These are phyloP conservation scores for Pleurotus giganteus DNA, from an alignment of 768 basidiomycete species.

Conservation along the genomic window DNA sequence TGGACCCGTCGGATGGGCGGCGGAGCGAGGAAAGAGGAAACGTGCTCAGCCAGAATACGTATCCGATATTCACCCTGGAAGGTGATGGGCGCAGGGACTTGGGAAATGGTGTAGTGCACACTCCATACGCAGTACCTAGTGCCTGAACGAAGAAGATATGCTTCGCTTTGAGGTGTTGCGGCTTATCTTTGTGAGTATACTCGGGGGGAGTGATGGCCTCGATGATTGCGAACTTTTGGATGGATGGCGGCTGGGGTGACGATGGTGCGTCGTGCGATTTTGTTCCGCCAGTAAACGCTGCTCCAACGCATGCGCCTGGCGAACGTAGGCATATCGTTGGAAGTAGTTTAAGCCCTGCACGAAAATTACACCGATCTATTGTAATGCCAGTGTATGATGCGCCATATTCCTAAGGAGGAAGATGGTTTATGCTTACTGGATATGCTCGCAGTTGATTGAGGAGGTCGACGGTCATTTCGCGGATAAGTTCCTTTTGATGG, in stretches of 20 bases:
- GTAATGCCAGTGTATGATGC: constrained; percentile 10
- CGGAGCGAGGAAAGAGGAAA: not conserved
- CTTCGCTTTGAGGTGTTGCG: not conserved
- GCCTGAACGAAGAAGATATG: not conserved
- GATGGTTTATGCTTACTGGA: constrained; percentile 52
- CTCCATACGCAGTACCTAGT: not conserved
- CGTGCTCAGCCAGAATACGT: not conserved
- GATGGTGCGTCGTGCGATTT: constrained; percentile 22
- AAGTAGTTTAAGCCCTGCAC: constrained; percentile 82
- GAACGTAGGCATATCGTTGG: constrained; percentile 82
- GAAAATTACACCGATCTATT: constrained; percentile 76
- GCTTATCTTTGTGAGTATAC: not conserved
- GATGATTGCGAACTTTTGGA: constrained; percentile 13
- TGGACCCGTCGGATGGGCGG: not conserved
- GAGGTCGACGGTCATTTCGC: constrained; percentile 78
- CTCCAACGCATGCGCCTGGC: constrained; percentile 72
- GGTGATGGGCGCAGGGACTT: no score
- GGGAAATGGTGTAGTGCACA: no score
- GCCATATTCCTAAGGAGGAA: constrained; percentile 12
- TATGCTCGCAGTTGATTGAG: constrained; percentile 75
- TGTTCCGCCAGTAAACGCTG: constrained; percentile 27
- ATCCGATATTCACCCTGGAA: not conserved
- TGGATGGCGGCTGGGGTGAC: constrained; percentile 16
- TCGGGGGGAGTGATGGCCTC: constrained; percentile 10
- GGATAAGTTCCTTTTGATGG: constrained; percentile 74